phyloP scores from a whole-genome alignment of 2,329 filamentous ascomycete genomes.

The Orbilia javanica region DNA sequence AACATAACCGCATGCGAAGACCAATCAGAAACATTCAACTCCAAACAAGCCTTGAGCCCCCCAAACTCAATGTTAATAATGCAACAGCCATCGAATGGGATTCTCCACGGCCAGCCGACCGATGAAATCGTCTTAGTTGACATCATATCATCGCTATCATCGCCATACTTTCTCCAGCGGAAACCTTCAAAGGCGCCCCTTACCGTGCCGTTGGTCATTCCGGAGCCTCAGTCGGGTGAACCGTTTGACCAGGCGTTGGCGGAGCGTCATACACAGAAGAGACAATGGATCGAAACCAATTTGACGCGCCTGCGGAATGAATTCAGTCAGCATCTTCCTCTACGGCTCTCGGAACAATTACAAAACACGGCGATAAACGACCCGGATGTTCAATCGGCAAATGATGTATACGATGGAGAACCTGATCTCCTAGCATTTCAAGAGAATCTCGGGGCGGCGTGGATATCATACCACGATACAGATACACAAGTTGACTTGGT shows the following conservation, averaged over 20 bases:
- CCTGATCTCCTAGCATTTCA: conserved; percentile 45
- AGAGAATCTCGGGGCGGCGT: conserved; percentile 36
- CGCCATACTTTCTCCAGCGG: conserved; percentile 39
- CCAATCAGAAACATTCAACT: conserved; percentile 50
- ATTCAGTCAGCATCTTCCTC: conserved; percentile 33
- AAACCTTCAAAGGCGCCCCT: conserved; percentile 5
- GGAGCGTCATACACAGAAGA: conserved; percentile 35
- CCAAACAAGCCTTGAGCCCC: conserved; percentile 31
- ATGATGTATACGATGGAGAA: conserved; percentile 9
- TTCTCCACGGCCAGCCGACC: conserved; percentile 40
- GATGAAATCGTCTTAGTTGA: conserved; percentile 48
- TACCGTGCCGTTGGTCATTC: conserved; percentile 18
- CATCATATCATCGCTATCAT: conserved; percentile 48
- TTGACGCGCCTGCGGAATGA: conserved; percentile 13
- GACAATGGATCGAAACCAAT: conserved; percentile 33
- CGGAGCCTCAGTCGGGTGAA: conserved; percentile 39
- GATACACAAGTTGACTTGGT: conserved; percentile 23
- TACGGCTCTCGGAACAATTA: conserved; percentile 11
- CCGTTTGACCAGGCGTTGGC: conserved; percentile 48
- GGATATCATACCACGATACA: conserved; percentile 10
- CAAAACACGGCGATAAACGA: background rate
- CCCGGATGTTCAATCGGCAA: background rate
- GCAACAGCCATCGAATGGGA: conserved; percentile 34
- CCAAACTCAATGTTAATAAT: conserved; percentile 16
- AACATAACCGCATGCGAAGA: conserved; percentile 41